phyloP scores from a whole-genome alignment of 768 basidiomycete species.

The Lactarius hatsudake region DNA sequence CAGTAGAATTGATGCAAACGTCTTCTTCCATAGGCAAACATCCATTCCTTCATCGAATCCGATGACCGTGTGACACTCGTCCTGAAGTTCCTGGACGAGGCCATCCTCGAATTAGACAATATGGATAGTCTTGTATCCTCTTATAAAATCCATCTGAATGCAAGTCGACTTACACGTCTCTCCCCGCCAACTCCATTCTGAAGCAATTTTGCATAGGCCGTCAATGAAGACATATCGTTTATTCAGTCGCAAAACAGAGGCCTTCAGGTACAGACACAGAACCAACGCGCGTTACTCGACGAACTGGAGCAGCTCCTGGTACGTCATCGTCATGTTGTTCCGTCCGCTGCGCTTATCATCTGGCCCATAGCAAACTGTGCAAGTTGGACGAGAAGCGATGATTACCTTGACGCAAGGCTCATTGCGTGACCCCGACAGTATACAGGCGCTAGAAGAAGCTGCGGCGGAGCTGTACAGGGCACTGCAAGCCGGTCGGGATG shows the following conservation, averaged over 20 bases:
- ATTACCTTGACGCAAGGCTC: conserved; percentile 84
- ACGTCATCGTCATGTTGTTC: background rate
- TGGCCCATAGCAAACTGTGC: conserved; percentile 75
- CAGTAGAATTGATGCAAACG: background rate
- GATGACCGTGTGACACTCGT: conserved; percentile 89
- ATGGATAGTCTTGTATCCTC: conserved; percentile 88
- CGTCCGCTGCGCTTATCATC: conserved; percentile 1
- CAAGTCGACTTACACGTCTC: conserved; percentile 38
- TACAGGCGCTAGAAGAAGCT: conserved; percentile 76
- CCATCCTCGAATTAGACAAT: conserved; percentile 80
- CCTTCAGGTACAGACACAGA: conserved; percentile 95
- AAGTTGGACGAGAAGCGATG: conserved; percentile 80
- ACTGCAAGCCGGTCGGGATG: conserved; percentile 83
- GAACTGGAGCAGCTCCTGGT: conserved; percentile 90
- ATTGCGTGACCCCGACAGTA: conserved; percentile 72
- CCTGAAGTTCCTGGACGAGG: conserved; percentile 85
- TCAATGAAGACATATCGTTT: conserved; percentile 89
- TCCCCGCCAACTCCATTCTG: background rate
- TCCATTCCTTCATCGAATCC: conserved; percentile 95
- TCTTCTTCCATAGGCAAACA: conserved; percentile 67
- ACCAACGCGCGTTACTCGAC: conserved; percentile 78
- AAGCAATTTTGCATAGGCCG: conserved; percentile 55
- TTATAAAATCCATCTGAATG: conserved; percentile 96
- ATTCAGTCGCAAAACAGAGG: conserved; percentile 97
- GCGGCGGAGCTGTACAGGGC: conserved; percentile 93